Evolutionary conservation across 2,329 filamentous ascomycete genomes (phyloP).

Genomic region (Cladorrhinum sp.): DNA sequence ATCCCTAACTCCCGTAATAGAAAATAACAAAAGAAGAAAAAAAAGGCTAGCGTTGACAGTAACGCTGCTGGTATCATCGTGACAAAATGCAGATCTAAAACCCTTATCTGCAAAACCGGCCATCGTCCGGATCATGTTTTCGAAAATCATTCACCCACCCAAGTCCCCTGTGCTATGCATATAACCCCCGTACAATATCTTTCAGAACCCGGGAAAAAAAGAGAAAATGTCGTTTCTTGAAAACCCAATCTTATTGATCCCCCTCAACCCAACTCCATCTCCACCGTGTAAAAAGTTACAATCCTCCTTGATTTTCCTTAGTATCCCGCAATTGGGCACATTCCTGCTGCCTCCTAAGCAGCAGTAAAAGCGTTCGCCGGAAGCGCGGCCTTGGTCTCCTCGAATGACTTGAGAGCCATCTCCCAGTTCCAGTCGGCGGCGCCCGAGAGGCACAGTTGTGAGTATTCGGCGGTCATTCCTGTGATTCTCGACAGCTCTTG

Average conservation of each 20-base stretch:
- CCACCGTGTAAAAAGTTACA: not conserved
- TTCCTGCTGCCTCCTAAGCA: constrained; percentile 18
- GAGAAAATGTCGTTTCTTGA: not conserved
- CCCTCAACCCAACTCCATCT: not conserved
- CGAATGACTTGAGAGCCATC: constrained; percentile 70
- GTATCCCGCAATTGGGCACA: not conserved
- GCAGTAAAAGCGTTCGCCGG: constrained; percentile 17
- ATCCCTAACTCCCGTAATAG: not conserved
- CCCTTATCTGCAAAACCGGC: not conserved
- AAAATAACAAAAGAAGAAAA: not conserved
- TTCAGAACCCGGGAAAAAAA: not conserved
- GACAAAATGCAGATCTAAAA: constrained; percentile 3
- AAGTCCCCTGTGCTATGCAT: not conserved
- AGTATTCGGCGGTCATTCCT: constrained; percentile 74
- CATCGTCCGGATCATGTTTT: not conserved
- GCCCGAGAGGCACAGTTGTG: constrained; percentile 75
- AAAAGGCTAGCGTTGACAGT: not conserved
- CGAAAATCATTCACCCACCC: not conserved
- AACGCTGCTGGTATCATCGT: constrained; percentile 10
- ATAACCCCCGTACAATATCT: not conserved
- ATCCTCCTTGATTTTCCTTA: not conserved
- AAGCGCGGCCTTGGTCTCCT: constrained; percentile 64
- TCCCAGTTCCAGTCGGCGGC: constrained; percentile 73
- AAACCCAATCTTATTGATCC: not conserved
- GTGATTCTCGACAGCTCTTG: constrained; percentile 73